Conservation (phyloP, 176 grass and related monocot species). For the Echinochloa phyllopogon region DNA sequence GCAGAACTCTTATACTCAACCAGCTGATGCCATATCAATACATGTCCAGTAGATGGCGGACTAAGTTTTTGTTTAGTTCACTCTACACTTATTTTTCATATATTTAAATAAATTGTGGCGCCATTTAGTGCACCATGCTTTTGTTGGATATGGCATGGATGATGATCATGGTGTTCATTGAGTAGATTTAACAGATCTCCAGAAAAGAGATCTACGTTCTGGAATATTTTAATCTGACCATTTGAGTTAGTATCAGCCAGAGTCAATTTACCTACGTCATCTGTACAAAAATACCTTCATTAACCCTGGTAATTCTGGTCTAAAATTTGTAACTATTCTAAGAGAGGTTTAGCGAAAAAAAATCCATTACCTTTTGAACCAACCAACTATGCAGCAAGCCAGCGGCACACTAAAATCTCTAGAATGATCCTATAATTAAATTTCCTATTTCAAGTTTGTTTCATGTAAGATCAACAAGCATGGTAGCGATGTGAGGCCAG, state of each 20-base stretch:
- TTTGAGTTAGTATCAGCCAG: constrained; percentile 3
- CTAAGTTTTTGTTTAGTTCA: not conserved
- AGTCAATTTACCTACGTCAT: not conserved
- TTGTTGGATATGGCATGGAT: not conserved
- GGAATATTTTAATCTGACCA: not conserved
- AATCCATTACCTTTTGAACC: not conserved
- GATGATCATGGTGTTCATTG: not conserved
- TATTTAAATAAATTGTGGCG: not conserved
- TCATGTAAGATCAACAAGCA: constrained; percentile 6
- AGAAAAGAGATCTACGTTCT: not conserved
- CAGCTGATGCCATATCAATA: not conserved
- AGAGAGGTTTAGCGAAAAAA: not conserved
- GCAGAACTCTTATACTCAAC: not conserved
- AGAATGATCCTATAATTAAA: not conserved
- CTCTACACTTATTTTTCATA: not conserved
- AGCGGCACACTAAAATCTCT: not conserved
- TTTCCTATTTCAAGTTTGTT: not conserved
- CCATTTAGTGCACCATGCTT: not conserved
- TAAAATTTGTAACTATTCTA: not conserved
- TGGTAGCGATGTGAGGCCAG: not conserved
- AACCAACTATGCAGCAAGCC: constrained; percentile 14
- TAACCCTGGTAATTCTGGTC: not conserved
- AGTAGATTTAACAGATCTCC: not conserved
- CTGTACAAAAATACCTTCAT: not conserved
- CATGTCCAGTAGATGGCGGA: not conserved